Percentiles rank a stretch among this genome's conserved stretches.
phyloP scores from a whole-genome alignment of 2,329 filamentous ascomycete species.

The Colletotrichum neosansevieriae region DNA sequence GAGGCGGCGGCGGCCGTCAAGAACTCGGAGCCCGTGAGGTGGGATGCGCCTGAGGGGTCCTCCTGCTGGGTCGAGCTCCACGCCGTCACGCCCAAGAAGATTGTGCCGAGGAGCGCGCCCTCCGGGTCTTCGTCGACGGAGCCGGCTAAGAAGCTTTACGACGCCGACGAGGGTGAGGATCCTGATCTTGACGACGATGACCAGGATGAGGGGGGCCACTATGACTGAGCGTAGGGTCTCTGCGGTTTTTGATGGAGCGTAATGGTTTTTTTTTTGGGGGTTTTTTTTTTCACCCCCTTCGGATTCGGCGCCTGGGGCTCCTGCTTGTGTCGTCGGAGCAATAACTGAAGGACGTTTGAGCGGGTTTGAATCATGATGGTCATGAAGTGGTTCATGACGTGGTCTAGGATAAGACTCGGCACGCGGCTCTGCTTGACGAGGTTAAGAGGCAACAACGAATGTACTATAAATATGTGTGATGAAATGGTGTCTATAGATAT shows the following conservation, averaged over 20 bases:
- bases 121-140: not conserved
- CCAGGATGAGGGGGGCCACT: slow-evolving; percentile 38
- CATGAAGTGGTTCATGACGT: not conserved
- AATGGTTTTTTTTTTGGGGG: not conserved
- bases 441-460: not conserved
- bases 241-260: too few relatives aligned
- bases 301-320: not conserved
- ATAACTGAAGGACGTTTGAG: not conserved
- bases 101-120: slow-evolving; percentile 32
- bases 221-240: slow-evolving; percentile 14
- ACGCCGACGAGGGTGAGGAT: slow-evolving; percentile 51
- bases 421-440: slow-evolving; percentile 4
- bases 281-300: not conserved
- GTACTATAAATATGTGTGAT: not conserved
- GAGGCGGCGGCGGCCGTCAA: slow-evolving; percentile 14
- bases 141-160: slow-evolving; percentile 47
- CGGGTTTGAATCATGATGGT: not conserved
- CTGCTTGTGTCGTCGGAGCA: not conserved
- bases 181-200: slow-evolving; percentile 47
- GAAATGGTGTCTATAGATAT: slow-evolving; percentile 15
- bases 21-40: slow-evolving; percentile 48
- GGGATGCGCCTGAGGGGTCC: slow-evolving; percentile 51
- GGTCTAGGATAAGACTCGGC: not conserved
- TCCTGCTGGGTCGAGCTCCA: slow-evolving; percentile 55
- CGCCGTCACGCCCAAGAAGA: slow-evolving; percentile 43